phyloP scores from a whole-genome alignment of 306 rosid genomes.

The Erythrophleum fordii region DNA sequence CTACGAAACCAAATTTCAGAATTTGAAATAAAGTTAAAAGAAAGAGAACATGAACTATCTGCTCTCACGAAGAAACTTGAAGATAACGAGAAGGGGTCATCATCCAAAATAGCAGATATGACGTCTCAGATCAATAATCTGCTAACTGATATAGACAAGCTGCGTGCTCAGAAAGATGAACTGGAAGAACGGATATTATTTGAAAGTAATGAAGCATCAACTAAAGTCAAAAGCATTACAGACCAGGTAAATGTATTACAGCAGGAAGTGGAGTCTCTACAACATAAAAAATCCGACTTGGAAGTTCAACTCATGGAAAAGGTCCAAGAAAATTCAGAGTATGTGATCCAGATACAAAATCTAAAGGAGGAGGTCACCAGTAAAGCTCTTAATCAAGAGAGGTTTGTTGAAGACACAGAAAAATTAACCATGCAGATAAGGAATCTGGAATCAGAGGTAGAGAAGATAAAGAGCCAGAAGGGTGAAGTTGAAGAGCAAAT shows the following conservation, averaged over 20 bases:
- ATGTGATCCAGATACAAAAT: constrained; percentile 56
- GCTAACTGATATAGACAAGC: constrained; percentile 47
- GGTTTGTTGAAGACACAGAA: constrained; percentile 56
- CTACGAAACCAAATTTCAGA: constrained; percentile 55
- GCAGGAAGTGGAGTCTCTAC: constrained; percentile 64
- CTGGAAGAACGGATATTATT: constrained; percentile 58
- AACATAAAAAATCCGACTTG: constrained; percentile 54
- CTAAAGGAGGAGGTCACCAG: constrained; percentile 64
- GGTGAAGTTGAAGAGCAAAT: constrained; percentile 56
- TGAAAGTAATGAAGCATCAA: constrained; percentile 62
- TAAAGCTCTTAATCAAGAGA: constrained; percentile 57
- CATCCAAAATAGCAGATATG: constrained; percentile 61
- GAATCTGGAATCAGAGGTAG: constrained; percentile 55
- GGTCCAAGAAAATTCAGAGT: constrained; percentile 53
- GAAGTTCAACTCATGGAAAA: constrained; percentile 62
- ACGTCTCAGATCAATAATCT: constrained; percentile 61
- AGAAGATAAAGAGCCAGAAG: constrained; percentile 41
- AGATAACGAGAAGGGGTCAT: constrained; percentile 55
- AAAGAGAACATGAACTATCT: constrained; percentile 62
- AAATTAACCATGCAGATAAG: constrained; percentile 46
- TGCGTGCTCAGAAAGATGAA: constrained; percentile 56
- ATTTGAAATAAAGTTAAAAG: constrained; percentile 54
- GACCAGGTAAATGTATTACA: constrained; percentile 62
- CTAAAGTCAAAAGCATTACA: constrained; percentile 52
- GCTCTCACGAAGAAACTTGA: constrained; percentile 58